Conservation (phyloP, 768 basidiomycete species). For the Pulveroboletus frians region DNA sequence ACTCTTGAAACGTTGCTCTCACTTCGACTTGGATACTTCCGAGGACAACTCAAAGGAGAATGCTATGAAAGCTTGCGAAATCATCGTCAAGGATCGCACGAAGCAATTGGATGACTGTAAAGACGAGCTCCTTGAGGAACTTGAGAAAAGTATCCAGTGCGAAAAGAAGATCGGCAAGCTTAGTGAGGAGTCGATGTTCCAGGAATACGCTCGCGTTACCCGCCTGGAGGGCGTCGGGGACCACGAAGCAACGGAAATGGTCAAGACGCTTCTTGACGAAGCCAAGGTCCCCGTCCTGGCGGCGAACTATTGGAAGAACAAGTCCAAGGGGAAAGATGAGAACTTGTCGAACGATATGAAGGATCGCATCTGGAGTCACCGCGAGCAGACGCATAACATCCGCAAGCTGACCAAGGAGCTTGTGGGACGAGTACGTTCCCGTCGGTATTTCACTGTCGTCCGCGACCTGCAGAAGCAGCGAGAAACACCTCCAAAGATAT, state of each 20-base stretch:
- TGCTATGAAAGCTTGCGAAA: constrained; percentile 89
- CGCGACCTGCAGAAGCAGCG: constrained; percentile 80
- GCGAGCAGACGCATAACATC: constrained; percentile 84
- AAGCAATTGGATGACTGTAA: constrained; percentile 78
- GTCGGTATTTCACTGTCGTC: constrained; percentile 89
- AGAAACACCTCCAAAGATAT: constrained; percentile 51
- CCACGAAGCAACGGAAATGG: constrained; percentile 62
- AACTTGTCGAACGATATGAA: constrained; percentile 50
- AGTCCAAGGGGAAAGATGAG: constrained; percentile 50
- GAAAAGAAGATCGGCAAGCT: constrained; percentile 63
- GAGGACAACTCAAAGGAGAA: constrained; percentile 49
- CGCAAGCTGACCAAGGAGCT: constrained; percentile 83
- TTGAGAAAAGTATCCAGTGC: constrained; percentile 60
- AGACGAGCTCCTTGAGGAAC: constrained; percentile 59
- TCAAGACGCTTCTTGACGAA: constrained; percentile 54
- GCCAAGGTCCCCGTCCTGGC: constrained; percentile 44
- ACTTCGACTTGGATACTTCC: constrained; percentile 79
- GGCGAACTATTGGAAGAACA: constrained; percentile 34
- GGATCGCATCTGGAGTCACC: constrained; percentile 71
- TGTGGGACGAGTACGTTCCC: constrained; percentile 81
- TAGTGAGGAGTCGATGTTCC: constrained; percentile 72
- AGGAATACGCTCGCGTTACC: constrained; percentile 67
- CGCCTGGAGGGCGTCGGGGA: constrained; percentile 67
- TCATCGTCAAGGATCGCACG: constrained; percentile 79
- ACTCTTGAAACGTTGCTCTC: constrained; percentile 90